Evolutionary conservation across 768 basidiomycete genomes (phyloP), one percentile per base, ranked within the genome.

Genomic region (Tylopilus intermedius): DNA sequence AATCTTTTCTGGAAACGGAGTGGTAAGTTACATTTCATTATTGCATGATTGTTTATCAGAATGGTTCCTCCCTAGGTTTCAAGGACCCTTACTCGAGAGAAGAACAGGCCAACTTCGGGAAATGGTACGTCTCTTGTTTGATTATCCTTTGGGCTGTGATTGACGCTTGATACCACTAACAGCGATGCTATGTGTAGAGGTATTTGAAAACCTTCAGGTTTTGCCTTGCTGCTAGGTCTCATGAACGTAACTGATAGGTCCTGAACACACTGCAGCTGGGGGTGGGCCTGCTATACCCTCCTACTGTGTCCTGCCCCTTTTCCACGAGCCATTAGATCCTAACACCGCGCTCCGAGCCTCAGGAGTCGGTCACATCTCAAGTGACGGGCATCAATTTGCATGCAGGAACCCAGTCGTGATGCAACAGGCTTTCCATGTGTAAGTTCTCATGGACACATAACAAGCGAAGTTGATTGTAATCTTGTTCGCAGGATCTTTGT

Each of bases 61-160:
- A 38, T 22, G 11, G 29, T 21, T 5, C 5, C 3, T 38, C 37
- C 4, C 9, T 42, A 82, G 82, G 78, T 9, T 84, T 83, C 69
- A 81, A 76, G 71, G 82, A 84, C 60, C 82, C 82, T 0, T 84
- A 84, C 53, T 75, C 80, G 21, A 72, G 71, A n/a, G 80, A 82
- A 39, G 80, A 83, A 47, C 78, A 78, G 57, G 47, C 70, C 0
- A 74, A 76, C 44, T 84, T 83, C 59, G 66, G 69, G 0, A 77
- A 79, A 62, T 84, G 83, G 79, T 79, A 59, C 42, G 74, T 62
- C 4, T 30, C 66, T 82, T 8, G 0, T 26, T 35, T 18, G 2
- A 1, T 2, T 8, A 26, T 41, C 1, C 22, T 24, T 39, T 38
- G 35, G 5, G 29, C 8, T 4, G 18, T 15, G 40, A 48, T 21